Conservation (phyloP, 352 stramenopile genomes). For the Blastocystis sp. region DNA sequence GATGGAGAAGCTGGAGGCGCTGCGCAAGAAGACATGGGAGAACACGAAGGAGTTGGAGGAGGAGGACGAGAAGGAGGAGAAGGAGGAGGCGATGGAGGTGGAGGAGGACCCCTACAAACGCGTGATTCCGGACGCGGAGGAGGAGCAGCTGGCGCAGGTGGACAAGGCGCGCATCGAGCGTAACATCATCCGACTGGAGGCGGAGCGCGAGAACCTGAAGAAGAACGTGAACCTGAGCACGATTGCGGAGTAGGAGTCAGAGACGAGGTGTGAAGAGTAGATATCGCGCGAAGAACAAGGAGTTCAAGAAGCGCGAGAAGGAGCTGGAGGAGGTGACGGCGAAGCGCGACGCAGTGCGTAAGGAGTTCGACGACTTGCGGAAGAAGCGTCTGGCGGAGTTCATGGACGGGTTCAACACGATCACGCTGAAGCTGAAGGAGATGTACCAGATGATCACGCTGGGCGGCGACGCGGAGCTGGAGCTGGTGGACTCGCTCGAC, state of each 20-base stretch:
- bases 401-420: constrained; percentile 96
- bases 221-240: constrained; percentile 86
- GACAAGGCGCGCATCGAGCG: constrained; percentile 69
- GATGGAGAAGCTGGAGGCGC: constrained; percentile 78
- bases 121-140: constrained; percentile 74
- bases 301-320: constrained; percentile 88
- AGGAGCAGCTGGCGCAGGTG: constrained; percentile 78
- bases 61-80: constrained; percentile 77
- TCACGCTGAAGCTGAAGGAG: constrained; percentile 99
- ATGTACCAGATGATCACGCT: constrained; percentile 94
- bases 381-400: constrained; percentile 96
- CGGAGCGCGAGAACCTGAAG: constrained; percentile 76
- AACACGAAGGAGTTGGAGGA: constrained; percentile 77
- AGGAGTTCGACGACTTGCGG: constrained; percentile 93
- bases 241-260: constrained; percentile 82
- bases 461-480: constrained; percentile 94
- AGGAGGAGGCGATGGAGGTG: constrained; percentile 75
- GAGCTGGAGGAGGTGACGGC: constrained; percentile 93
- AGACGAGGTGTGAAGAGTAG: constrained; percentile 76
- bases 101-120: constrained; percentile 8
- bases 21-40: constrained; percentile 77
- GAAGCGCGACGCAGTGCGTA: constrained; percentile 87
- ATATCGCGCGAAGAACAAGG: constrained; percentile 86
- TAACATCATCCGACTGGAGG: constrained; percentile 76
- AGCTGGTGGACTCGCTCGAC: constrained; percentile 98